These are phyloP conservation scores for Zasmidium angulare DNA, from an alignment of 2,329 filamentous ascomycete genomes.

Conservation along the genomic window DNA sequence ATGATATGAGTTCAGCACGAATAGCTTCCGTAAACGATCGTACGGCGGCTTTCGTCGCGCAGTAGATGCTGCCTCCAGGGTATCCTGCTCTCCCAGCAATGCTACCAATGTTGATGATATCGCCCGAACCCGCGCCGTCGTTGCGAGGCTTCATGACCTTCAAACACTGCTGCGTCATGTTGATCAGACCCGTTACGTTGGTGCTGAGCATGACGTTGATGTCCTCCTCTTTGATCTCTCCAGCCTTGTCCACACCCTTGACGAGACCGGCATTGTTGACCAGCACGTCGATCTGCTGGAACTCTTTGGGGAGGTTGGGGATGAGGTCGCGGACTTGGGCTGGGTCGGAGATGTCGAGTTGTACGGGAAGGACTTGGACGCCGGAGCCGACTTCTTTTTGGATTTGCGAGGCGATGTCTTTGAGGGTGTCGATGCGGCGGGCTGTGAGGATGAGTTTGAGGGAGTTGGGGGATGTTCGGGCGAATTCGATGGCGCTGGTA, in stretches of 20 bases:
- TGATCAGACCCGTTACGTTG: conserved; percentile 92
- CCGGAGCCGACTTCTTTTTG: conserved; percentile 71
- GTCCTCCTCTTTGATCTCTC: conserved; percentile 78
- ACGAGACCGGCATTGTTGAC: conserved; percentile 97
- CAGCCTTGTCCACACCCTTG: conserved; percentile 81
- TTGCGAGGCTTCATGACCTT: conserved; percentile 70
- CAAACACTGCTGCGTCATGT: conserved; percentile 91
- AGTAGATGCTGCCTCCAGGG: conserved; percentile 84
- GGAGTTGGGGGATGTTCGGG: conserved; percentile 74
- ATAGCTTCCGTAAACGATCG: conserved; percentile 80
- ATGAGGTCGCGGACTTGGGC: conserved; percentile 75
- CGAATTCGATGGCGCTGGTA: conserved; percentile 77
- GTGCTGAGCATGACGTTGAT: conserved; percentile 86
- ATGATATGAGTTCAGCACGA: conserved; percentile 78
- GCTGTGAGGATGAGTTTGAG: conserved; percentile 86
- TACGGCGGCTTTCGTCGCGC: conserved; percentile 87
- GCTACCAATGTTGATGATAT: conserved; percentile 93
- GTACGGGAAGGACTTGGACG: conserved; percentile 77
- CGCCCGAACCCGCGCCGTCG: conserved; percentile 67
- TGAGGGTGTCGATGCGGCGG: conserved; percentile 75
- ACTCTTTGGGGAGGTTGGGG: conserved; percentile 71
- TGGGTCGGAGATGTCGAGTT: conserved; percentile 82
- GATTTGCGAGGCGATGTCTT: conserved; percentile 75
- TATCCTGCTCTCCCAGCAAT: conserved; percentile 90
- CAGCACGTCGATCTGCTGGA: conserved; percentile 79